These are phyloP conservation scores for Capsicum pubescens DNA, from an alignment of 257 asterid species.

Conservation along the genomic window DNA sequence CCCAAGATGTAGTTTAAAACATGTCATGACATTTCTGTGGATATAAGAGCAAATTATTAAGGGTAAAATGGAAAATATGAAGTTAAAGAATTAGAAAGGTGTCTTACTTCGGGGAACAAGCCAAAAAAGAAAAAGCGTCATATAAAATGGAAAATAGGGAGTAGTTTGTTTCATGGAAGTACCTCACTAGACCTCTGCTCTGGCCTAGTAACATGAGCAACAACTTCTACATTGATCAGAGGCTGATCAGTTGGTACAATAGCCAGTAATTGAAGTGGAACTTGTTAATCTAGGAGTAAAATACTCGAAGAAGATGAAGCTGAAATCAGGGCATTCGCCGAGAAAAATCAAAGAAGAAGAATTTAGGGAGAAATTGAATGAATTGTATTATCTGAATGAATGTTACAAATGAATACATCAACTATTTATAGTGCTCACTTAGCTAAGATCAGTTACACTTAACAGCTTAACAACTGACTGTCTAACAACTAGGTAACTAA, in stretches of 20 bases:
- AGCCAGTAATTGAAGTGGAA: too few species aligned
- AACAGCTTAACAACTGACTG: too few species aligned
- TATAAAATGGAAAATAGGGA: not conserved
- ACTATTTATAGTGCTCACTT: too few species aligned
- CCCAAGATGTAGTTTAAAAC: not conserved
- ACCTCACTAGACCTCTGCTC: slow-evolving; percentile 96
- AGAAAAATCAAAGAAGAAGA: too few species aligned
- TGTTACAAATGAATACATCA: too few species aligned
- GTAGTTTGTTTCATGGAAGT: slow-evolving; percentile 29
- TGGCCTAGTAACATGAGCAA: slow-evolving; percentile 96
- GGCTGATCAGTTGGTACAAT: slow-evolving; percentile 55
- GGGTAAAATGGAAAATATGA: not conserved
- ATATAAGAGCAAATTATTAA: not conserved
- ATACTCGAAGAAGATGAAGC: too few species aligned
- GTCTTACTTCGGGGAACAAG: not conserved
- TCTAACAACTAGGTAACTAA: too few species aligned
- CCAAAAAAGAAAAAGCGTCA: not conserved
- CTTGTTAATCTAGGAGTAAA: too few species aligned
- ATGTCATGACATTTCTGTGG: not conserved
- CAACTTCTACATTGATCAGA: slow-evolving; percentile 79
- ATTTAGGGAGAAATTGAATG: too few species aligned
- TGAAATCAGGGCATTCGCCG: too few species aligned
- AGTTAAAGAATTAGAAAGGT: not conserved
- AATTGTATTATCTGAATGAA: too few species aligned
- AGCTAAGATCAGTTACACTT: too few species aligned